These are phyloP conservation scores for Phytophthora europaea DNA, from an alignment of 352 stramenopile genomes.

Conservation along the genomic window DNA sequence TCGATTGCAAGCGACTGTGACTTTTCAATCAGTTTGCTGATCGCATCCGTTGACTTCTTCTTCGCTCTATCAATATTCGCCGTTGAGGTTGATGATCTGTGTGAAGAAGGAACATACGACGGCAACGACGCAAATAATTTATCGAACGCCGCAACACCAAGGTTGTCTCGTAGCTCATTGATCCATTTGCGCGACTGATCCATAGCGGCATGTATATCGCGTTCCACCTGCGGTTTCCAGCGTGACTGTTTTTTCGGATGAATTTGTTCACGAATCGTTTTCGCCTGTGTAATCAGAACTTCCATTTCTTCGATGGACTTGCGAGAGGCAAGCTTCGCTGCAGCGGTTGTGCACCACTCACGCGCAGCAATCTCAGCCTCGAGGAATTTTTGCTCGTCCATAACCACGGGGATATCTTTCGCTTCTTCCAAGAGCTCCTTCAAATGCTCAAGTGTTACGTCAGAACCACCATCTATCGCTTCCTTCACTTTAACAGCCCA, in stretches of 20 bases:
- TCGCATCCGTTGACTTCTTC: slow-evolving; percentile 68
- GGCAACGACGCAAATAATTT: slow-evolving; percentile 59
- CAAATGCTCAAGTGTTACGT: slow-evolving; percentile 75
- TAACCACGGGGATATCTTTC: slow-evolving; percentile 88
- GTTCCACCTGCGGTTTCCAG: slow-evolving; percentile 88
- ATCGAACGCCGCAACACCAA: slow-evolving; percentile 70
- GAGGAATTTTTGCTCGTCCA: slow-evolving; percentile 88
- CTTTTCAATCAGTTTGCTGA: slow-evolving; percentile 78
- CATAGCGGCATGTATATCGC: slow-evolving; percentile 78
- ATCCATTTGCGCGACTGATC: slow-evolving; percentile 81
- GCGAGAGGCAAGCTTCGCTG: slow-evolving; percentile 59
- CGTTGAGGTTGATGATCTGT: slow-evolving; percentile 31
- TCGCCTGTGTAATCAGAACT: slow-evolving; percentile 61
- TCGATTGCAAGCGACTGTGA: slow-evolving; percentile 67
- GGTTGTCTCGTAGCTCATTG: slow-evolving; percentile 75
- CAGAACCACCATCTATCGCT: slow-evolving; percentile 78
- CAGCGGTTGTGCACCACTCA: slow-evolving; percentile 77
- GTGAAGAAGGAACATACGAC: slow-evolving; percentile 36
- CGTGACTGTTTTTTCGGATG: slow-evolving; percentile 81
- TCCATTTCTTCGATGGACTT: slow-evolving; percentile 81
- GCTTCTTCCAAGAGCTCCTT: slow-evolving; percentile 85
- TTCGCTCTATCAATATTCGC: slow-evolving; percentile 54
- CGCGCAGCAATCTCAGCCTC: slow-evolving; percentile 82
- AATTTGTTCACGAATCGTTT: slow-evolving; percentile 76
- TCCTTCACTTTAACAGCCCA: slow-evolving; percentile 84